Base-by-base conservation (phyloP, 2,329 filamentous ascomycete genomes). In the Fusarium concolor region DNA sequence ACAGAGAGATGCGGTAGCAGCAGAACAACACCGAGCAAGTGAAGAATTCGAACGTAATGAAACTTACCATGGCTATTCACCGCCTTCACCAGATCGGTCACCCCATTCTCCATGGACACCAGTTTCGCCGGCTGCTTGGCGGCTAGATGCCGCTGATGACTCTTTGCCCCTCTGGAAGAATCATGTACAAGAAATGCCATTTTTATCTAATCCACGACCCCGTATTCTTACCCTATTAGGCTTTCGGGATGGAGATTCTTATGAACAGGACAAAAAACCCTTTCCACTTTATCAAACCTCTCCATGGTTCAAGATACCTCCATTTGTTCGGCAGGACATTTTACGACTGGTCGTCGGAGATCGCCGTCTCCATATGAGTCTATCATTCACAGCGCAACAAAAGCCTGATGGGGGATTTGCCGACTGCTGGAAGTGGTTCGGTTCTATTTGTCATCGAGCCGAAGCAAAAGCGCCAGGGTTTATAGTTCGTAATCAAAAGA, bases 281-380 rank as follows among this genome's bases (percentile, higher is more conserved):
- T 1, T 28, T 24, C 3, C 26, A 4, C 12, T 43, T 3, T n/a
- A 26, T 2, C 57, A 62, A 12, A 35, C 5, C 6, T 62, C 37
- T 1, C 6, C 26, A 2, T 62, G 60, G 60, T 62, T 62, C 10
- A 56, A n/a, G 0, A 9, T 56, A 0, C 60, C 57, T 6, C 24
- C 60, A 2, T 9, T 38, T 4, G 14, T 62, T 1, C 22, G 60
- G 4, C 20, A 28, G 1, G 57, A 62, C 4, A 62, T 62, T 3
- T 6, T 62, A 2, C 12, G 38, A 9, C 18, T 56, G 8, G 49
- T 49, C 1, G 56, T 62, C n/a, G 49, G 57, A 14, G 37, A 24
- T n/a, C 29, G 37, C 1, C 24, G 43, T 6, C 15, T 62, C 2
- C 60, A 62, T 3, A 50, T 51, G 47, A 15, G 10, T 7, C 24